Evolutionary conservation across 108 stramenopile species (phyloP).

Genomic region (Pseudonitzschia multiseries): DNA sequence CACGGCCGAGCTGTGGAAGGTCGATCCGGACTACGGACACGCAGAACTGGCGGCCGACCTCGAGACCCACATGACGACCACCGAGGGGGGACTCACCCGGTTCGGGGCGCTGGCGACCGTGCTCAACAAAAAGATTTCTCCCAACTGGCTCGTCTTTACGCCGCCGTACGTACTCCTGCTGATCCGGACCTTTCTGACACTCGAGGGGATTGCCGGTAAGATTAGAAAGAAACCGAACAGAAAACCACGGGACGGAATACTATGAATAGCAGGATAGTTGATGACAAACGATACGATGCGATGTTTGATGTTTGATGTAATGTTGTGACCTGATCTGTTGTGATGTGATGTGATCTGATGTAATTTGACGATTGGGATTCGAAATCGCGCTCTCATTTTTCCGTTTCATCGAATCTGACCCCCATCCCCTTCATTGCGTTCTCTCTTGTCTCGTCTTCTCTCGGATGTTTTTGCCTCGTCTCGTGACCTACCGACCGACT

Average conservation of each 20-base stretch:
- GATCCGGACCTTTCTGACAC: conserved; percentile 10
- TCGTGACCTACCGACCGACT: neutral
- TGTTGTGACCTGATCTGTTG: no score
- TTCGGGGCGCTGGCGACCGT: conserved; percentile 29
- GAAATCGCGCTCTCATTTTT: no score
- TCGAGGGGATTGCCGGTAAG: conserved; percentile 8
- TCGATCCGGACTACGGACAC: neutral
- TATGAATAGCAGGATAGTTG: no score
- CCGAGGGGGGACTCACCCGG: conserved; percentile 19
- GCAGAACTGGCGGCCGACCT: conserved; percentile 8
- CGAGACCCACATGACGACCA: conserved; percentile 9
- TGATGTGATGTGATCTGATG: no score
- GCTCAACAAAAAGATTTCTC: conserved; percentile 17
- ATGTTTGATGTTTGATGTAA: no score
- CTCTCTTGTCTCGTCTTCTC: neutral
- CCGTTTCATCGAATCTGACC: no score
- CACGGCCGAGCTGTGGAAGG: conserved; percentile 10
- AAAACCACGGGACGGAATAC: no score
- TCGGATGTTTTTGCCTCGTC: neutral
- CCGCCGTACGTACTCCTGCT: conserved; percentile 8
- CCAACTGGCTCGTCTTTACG: conserved; percentile 20
- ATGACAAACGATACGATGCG: no score
- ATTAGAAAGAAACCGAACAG: no score
- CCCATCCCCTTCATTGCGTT: neutral
- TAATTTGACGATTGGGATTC: no score